These are phyloP conservation scores for Cardamine occulta DNA, from an alignment of 345 rosid species.

Conservation along the genomic window DNA sequence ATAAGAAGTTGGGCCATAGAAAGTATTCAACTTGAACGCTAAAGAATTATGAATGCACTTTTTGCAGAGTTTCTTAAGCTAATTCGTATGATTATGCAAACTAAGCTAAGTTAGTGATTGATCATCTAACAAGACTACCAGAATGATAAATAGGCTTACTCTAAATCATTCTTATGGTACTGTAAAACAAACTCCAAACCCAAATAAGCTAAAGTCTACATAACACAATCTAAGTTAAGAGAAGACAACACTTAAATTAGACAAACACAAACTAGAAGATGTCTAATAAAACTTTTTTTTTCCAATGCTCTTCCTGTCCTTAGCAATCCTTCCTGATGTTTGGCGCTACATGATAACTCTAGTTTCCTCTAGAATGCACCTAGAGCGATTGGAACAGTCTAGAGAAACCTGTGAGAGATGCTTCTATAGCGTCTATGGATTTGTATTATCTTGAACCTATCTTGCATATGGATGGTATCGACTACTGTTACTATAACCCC, in stretches of 20 bases:
- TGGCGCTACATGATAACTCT: constrained; percentile 45
- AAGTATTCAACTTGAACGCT: not conserved
- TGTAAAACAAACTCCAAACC: constrained; percentile 38
- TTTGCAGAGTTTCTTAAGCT: constrained; percentile 26
- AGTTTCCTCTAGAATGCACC: constrained; percentile 42
- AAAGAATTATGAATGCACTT: not conserved
- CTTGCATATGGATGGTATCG: constrained; percentile 97
- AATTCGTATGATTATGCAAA: constrained; percentile 20
- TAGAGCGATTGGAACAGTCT: constrained; percentile 37
- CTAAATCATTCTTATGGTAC: constrained; percentile 25
- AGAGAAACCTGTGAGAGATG: constrained; percentile 38
- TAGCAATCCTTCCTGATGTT: constrained; percentile 38
- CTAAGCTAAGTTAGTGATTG: constrained; percentile 29
- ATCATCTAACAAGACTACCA: constrained; percentile 34
- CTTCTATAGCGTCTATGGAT: constrained; percentile 40
- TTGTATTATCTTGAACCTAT: constrained; percentile 44
- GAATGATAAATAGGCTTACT: constrained; percentile 8
- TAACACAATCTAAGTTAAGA: constrained; percentile 42
- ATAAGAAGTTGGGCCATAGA: not conserved
- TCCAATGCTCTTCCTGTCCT: constrained; percentile 41
- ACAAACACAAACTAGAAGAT: constrained; percentile 29
- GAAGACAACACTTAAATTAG: constrained; percentile 30
- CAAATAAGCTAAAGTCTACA: constrained; percentile 44
- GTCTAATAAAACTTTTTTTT: constrained; percentile 14
- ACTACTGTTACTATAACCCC: constrained; percentile 95